phyloP scores from a whole-genome alignment of 768 basidiomycete genomes.

The Bullera alba region DNA sequence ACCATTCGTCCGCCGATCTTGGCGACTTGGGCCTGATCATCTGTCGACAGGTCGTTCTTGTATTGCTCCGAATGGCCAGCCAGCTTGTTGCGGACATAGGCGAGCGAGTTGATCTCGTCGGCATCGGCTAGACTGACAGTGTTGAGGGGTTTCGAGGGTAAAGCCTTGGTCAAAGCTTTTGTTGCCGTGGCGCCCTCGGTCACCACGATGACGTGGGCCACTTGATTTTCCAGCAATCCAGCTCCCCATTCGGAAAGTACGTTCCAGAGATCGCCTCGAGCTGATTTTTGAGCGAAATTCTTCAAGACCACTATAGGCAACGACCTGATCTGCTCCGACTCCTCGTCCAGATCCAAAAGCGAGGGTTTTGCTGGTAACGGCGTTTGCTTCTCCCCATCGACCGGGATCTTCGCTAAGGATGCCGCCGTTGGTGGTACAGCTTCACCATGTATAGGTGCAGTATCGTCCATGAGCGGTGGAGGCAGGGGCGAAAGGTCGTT shows the following conservation, averaged over 20 bases:
- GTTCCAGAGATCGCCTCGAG: slow-evolving; percentile 64
- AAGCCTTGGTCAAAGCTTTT: slow-evolving; percentile 75
- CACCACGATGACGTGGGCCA: slow-evolving; percentile 84
- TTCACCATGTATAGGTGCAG: slow-evolving; percentile 25
- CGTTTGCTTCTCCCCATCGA: neutral
- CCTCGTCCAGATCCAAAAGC: slow-evolving; percentile 29
- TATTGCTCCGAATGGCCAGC: slow-evolving; percentile 42
- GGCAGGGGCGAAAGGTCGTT: slow-evolving; percentile 40
- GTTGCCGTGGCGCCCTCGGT: slow-evolving; percentile 84
- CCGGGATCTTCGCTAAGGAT: slow-evolving; percentile 7
- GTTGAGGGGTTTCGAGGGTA: slow-evolving; percentile 76
- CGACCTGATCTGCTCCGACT: slow-evolving; percentile 51
- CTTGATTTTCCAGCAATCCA: slow-evolving; percentile 69
- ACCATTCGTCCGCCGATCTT: slow-evolving; percentile 84
- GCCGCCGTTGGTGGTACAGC: slow-evolving; percentile 28
- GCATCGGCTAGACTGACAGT: slow-evolving; percentile 78
- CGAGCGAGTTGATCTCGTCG: slow-evolving; percentile 67
- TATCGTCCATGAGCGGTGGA: slow-evolving; percentile 30
- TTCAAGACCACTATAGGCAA: slow-evolving; percentile 82
- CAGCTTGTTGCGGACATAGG: slow-evolving; percentile 74
- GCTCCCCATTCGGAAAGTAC: slow-evolving; percentile 82
- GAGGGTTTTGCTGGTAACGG: slow-evolving; percentile 2
- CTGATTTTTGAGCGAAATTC: slow-evolving; percentile 61
- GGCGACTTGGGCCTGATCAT: slow-evolving; percentile 58
- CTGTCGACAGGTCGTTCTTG: slow-evolving; percentile 51